Conservation (phyloP, 2,329 filamentous ascomycete genomes). For the Didymosphaeria variabile region DNA sequence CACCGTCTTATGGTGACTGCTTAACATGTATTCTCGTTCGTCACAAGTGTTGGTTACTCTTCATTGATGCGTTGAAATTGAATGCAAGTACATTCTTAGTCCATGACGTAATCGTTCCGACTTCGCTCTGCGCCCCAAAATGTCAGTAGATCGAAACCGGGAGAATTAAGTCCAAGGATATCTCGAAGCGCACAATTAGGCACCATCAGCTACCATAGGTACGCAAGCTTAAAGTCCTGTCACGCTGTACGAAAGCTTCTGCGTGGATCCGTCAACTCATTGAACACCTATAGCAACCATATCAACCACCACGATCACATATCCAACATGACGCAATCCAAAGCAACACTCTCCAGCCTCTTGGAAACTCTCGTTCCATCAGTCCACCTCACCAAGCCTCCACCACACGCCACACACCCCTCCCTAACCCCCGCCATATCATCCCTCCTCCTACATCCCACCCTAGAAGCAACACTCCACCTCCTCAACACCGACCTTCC, state of each 20-base stretch:
- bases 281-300: neutral
- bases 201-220: neutral
- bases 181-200: neutral
- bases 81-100: neutral
- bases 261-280: neutral
- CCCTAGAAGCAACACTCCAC: constrained; percentile 61
- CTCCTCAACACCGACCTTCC: constrained; percentile 62
- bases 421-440: constrained; percentile 32
- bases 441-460: constrained; percentile 54
- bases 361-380: constrained; percentile 23
- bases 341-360: constrained; percentile 19
- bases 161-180: neutral
- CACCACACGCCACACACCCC: constrained; percentile 23
- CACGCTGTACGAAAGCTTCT: neutral
- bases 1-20: too few relatives aligned
- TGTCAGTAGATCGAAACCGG: too few relatives aligned
- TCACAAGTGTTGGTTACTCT: too few relatives aligned
- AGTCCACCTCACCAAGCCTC: constrained; percentile 24
- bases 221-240: neutral
- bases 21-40: too few relatives aligned
- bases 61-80: neutral
- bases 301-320: neutral
- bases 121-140: neutral
- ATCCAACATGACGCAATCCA: neutral
- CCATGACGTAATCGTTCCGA: neutral